Percentiles rank a stretch among this genome's conserved stretches.
phyloP scores from a whole-genome alignment of 139 green algal genomes.

The Ettlia oleoabundans region DNA sequence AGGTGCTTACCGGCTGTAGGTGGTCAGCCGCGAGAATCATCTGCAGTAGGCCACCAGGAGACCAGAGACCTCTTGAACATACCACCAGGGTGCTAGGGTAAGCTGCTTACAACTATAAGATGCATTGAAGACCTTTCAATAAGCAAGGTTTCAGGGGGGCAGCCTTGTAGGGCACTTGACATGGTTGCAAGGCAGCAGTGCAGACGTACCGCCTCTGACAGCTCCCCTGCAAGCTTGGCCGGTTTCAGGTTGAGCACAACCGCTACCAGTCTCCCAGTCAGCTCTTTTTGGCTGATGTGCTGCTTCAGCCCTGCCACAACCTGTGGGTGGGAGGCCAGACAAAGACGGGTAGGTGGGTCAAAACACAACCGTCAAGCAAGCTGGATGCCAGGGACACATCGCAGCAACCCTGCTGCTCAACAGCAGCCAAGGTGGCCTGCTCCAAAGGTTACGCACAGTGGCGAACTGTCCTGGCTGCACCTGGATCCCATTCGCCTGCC shows the following conservation, averaged over 20 bases:
- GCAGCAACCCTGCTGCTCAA: not conserved
- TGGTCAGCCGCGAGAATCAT: not conserved
- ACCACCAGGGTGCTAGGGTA: not conserved
- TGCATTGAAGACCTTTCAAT: not conserved
- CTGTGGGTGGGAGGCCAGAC: not conserved
- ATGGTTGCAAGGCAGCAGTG: not conserved
- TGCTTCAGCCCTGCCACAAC: constrained; percentile 24
- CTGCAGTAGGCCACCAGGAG: not conserved
- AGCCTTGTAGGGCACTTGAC: not conserved
- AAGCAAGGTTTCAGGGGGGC: not conserved
- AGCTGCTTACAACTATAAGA: no score
- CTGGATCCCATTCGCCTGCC: not conserved
- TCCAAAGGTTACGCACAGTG: no score
- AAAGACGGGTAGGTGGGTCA: not conserved
- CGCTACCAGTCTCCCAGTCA: constrained; percentile 3
- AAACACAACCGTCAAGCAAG: not conserved
- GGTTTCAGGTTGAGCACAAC: constrained; percentile 32
- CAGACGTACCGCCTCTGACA: constrained; percentile 22
- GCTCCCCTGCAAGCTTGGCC: constrained; percentile 28
- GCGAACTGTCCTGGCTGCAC: no score
- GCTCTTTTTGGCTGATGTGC: constrained; percentile 25
- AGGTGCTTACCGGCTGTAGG: not conserved
- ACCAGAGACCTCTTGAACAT: not conserved
- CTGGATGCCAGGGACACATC: not conserved
- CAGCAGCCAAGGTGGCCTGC: not conserved